Base-by-base conservation (phyloP, 257 asterid species). In the Hygrophila difformis region DNA sequence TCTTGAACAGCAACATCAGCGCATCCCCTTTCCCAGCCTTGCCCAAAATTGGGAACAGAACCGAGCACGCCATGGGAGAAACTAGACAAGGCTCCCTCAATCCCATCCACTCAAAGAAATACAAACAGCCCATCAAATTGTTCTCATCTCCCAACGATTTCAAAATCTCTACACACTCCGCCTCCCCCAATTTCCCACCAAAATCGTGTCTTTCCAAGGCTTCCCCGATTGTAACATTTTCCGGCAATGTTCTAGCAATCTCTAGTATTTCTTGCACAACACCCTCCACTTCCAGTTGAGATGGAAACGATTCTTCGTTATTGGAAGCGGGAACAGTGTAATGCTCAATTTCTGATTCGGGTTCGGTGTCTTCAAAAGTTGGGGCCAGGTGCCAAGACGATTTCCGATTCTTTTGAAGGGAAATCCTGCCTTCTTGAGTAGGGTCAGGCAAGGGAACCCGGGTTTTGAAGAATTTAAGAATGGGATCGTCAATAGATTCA, bases 71-170 rank as follows among this genome's bases (percentile, higher is more conserved):
- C 62, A 77, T 66, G 1, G 96, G 93, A 10, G 93, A 63, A 18
- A 82, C 82, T 76, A 86, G 55, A 51, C 72, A 65, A 33, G 78
- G 87, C 66, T 82, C 96, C 12, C 56, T 78, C 75, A 74, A 55
- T 16, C 96, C 78, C 92, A 86, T 86, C 98, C 98, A 91, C 62
- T 91, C 96, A 18, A 75, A 86, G 35, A 91, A 82, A 45, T 91
- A 76, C 86, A 86, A 47, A 68, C 95, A 77, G 10, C 55, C 53
- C 62, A 65, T 72, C 40, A 61, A 66, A 63, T 71, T 65, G 16
- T 80, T 88, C 50, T 77, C 79, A 38, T 70, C 76, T 10, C 74
- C 87, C 71, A 89, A 43, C 38, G 55, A 55, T 42, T 49, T 70
- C 84, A 88, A 37, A 31, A 81, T 93, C 62, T 81, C 83, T 61